phyloP scores from a whole-genome alignment of 352 stramenopile species.

The Pythium apleroticum region DNA sequence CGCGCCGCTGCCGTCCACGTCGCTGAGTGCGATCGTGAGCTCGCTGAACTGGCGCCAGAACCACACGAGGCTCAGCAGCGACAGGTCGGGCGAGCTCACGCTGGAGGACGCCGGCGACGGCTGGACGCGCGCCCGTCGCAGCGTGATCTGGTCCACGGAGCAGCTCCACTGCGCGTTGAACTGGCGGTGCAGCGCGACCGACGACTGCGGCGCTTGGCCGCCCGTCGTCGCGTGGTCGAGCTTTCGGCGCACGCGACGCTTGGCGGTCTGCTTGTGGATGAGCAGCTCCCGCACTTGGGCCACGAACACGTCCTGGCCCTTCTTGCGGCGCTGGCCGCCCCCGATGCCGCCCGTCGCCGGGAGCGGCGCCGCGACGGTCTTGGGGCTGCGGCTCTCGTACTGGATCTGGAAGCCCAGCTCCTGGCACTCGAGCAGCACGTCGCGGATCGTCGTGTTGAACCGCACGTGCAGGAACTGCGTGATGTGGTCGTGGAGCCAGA shows the following conservation, averaged over 20 bases:
- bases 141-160: constrained; percentile 9
- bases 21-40: background rate
- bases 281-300: constrained; percentile 16
- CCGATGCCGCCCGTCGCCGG: background rate
- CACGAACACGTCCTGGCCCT: constrained; percentile 17
- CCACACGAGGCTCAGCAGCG: constrained; percentile 14
- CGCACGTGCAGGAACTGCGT: constrained; percentile 5
- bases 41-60: constrained; percentile 18
- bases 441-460: constrained; percentile 16
- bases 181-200: constrained; percentile 3
- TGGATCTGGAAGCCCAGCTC: constrained; percentile 11
- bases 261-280: background rate
- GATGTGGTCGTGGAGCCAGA: constrained; percentile 19
- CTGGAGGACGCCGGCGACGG: background rate
- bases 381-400: background rate
- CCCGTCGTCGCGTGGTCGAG: background rate
- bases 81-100: constrained; percentile 1
- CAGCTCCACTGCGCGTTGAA: constrained; percentile 15
- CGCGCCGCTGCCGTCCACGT: background rate
- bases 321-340: constrained; percentile 6
- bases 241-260: background rate
- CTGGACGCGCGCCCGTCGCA: background rate
- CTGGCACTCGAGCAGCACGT: constrained; percentile 17
- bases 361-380: background rate
- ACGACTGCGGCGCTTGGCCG: background rate